These are phyloP conservation scores for Aspergillus novoparasiticus DNA, from an alignment of 2,329 filamentous ascomycete genomes.

Conservation along the genomic window DNA sequence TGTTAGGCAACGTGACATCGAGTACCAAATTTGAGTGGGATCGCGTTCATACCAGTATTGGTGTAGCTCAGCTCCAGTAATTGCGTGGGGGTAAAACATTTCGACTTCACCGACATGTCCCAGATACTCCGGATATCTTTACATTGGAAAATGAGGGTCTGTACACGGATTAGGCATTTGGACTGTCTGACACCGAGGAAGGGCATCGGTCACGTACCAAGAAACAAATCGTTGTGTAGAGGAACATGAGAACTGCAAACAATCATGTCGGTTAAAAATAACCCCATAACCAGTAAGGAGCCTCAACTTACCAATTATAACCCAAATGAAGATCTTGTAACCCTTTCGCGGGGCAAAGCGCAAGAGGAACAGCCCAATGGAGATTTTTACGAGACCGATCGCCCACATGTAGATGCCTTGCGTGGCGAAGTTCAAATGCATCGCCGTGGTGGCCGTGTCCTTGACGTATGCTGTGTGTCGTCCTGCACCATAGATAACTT, in stretches of 20 bases:
- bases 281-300: slow-evolving; percentile 25
- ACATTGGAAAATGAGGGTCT: slow-evolving; percentile 55
- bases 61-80: slow-evolving; percentile 49
- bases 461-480: slow-evolving; percentile 49
- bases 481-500: slow-evolving; percentile 50
- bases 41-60: slow-evolving; percentile 31
- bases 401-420: slow-evolving; percentile 31
- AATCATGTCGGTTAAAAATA: not conserved
- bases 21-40: not conserved
- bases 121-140: slow-evolving; percentile 50
- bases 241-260: slow-evolving; percentile 18
- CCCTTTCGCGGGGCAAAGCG: slow-evolving; percentile 44
- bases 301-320: slow-evolving; percentile 35
- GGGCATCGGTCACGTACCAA: slow-evolving; percentile 8
- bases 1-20: not conserved
- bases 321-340: slow-evolving; percentile 40
- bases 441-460: slow-evolving; percentile 36
- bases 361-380: slow-evolving; percentile 46
- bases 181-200: slow-evolving; percentile 25
- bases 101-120: slow-evolving; percentile 43
- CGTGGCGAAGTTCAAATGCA: slow-evolving; percentile 47
- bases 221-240: slow-evolving; percentile 24
- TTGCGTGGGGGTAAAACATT: slow-evolving; percentile 46
- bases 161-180: slow-evolving; percentile 20
- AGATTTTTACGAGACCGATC: slow-evolving; percentile 48